phyloP scores from a whole-genome alignment of 306 rosid species.

The Pterocarpus macrocarpus region DNA sequence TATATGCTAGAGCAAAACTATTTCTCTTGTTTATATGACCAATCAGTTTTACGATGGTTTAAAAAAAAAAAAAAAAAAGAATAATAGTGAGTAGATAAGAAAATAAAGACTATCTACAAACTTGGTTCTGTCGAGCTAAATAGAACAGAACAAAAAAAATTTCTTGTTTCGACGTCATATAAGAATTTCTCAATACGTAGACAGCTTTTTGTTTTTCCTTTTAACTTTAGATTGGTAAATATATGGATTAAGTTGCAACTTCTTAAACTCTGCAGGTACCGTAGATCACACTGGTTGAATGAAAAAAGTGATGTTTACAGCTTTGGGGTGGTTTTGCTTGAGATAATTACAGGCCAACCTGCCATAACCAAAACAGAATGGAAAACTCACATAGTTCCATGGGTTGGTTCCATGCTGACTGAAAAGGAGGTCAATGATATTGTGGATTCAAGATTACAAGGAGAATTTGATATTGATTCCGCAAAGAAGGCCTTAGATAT shows the following conservation, averaged over 20 bases:
- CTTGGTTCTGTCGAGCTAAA: no score
- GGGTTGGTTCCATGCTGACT: slow-evolving; percentile 24
- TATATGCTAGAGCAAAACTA: no score
- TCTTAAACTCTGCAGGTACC: slow-evolving; percentile 47
- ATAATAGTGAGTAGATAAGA: no score
- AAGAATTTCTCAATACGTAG: no score
- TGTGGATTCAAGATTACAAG: slow-evolving; percentile 52
- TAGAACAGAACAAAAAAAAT: no score
- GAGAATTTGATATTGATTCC: slow-evolving; percentile 34
- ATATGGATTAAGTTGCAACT: neutral
- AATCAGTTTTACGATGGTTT: no score
- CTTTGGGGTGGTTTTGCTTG: slow-evolving; percentile 58
- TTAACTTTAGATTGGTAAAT: neutral
- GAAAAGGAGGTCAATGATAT: slow-evolving; percentile 41
- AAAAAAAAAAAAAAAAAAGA: no score
- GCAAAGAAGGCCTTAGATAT: slow-evolving; percentile 43
- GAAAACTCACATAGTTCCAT: slow-evolving; percentile 46
- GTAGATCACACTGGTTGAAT: slow-evolving; percentile 36
- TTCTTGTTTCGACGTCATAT: no score
- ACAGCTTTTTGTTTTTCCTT: neutral
- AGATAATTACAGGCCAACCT: slow-evolving; percentile 51
- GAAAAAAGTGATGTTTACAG: slow-evolving; percentile 62
- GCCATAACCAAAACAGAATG: slow-evolving; percentile 49
- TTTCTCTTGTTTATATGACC: no score
- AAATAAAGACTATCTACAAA: no score